A percentile compares a stretch with the other conserved stretches of the same genome.
These are phyloP conservation scores for Remersonia thermophila DNA, from an alignment of 2,329 filamentous ascomycete genomes.

Conservation along the genomic window DNA sequence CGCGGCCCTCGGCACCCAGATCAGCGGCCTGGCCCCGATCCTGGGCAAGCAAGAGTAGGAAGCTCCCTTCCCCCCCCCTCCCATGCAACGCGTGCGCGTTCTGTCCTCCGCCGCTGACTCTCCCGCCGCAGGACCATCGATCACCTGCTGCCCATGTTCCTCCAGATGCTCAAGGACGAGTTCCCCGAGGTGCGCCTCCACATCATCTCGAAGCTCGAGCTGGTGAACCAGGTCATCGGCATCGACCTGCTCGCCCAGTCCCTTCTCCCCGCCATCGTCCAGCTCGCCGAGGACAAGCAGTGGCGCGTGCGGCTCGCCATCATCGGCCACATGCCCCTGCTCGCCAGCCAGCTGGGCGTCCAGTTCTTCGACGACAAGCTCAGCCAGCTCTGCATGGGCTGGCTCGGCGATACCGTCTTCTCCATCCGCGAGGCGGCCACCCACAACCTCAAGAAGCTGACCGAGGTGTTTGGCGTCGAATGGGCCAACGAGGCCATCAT, in stretches of 20 bases:
- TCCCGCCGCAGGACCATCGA: slow-evolving; percentile 64
- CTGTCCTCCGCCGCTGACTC: slow-evolving; percentile 13
- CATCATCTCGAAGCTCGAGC: slow-evolving; percentile 98
- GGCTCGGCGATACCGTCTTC: slow-evolving; percentile 96
- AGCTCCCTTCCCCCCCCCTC: background rate
- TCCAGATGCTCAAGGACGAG: slow-evolving; percentile 99
- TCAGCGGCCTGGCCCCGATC: slow-evolving; percentile 91
- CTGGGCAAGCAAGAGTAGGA: slow-evolving; percentile 88
- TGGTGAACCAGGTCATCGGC: slow-evolving; percentile 97
- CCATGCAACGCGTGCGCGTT: slow-evolving; percentile 21
- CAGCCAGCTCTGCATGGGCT: slow-evolving; percentile 91
- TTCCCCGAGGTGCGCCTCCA: slow-evolving; percentile 96
- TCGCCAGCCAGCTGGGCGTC: slow-evolving; percentile 89
- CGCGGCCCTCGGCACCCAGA: slow-evolving; percentile 88
- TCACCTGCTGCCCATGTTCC: slow-evolving; percentile 94
- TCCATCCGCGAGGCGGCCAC: slow-evolving; percentile 96
- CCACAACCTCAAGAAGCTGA: slow-evolving; percentile 94
- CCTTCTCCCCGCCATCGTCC: slow-evolving; percentile 90
- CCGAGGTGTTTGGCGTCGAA: slow-evolving; percentile 94
- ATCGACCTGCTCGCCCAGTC: slow-evolving; percentile 96
- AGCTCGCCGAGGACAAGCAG: slow-evolving; percentile 97
- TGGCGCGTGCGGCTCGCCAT: slow-evolving; percentile 97
- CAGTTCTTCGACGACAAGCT: slow-evolving; percentile 98
- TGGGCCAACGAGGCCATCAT: slow-evolving; percentile 97
- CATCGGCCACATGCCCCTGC: slow-evolving; percentile 95